phyloP scores from a whole-genome alignment of 2,329 filamentous ascomycete genomes.

The Diaporthe vexans region DNA sequence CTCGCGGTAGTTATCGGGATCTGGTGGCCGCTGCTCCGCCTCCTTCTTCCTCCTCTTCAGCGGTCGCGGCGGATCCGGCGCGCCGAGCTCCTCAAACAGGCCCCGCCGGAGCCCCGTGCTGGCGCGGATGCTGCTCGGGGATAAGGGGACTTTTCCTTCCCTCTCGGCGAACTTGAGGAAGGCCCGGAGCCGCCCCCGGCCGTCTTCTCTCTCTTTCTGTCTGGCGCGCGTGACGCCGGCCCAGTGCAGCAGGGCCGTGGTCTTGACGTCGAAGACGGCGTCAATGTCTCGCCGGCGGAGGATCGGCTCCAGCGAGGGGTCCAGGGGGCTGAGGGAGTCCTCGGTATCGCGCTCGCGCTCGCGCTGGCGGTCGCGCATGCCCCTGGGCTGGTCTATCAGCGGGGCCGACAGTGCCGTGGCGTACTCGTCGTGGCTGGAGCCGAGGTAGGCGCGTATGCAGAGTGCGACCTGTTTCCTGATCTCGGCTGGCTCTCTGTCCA shows the following conservation, averaged over 20 bases:
- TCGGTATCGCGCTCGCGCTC: background rate
- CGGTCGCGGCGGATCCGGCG: background rate
- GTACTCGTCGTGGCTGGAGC: conserved; percentile 3
- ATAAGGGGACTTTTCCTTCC: background rate
- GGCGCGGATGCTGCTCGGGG: background rate
- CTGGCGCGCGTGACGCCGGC: background rate
- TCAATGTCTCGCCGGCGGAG: too few species aligned
- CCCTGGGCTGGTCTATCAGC: too few species aligned
- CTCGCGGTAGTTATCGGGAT: background rate
- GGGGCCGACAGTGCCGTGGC: background rate
- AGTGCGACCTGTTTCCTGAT: background rate
- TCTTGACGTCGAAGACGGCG: background rate
- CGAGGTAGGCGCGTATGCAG: background rate
- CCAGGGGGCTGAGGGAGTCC: too few species aligned
- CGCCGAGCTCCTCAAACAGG: background rate
- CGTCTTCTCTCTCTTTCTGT: background rate
- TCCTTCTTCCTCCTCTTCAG: too few species aligned
- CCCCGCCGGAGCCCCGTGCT: background rate
- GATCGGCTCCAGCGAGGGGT: background rate
- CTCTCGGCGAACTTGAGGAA: background rate
- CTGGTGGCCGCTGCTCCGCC: too few species aligned
- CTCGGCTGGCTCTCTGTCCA: too few species aligned
- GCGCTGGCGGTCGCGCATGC: too few species aligned
- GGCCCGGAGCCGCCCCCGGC: background rate
- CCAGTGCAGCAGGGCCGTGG: background rate